Evolutionary conservation across 2,329 filamentous ascomycete species (phyloP).

Genomic region (Colletotrichum endophyticum): DNA sequence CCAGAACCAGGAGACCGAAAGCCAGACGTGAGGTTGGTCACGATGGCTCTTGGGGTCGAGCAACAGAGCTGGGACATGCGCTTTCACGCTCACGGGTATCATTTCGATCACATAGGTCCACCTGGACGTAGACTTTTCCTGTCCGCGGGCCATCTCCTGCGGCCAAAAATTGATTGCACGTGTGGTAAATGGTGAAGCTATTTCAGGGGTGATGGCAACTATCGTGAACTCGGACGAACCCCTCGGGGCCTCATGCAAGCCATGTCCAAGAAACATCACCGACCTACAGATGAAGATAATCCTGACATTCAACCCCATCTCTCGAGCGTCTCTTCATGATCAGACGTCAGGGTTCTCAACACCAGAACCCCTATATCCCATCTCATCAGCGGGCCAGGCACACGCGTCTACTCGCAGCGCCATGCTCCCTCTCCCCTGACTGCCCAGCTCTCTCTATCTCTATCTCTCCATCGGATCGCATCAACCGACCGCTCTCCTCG

Average conservation of each 20-base stretch:
- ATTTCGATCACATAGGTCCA: not conserved
- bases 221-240: not conserved
- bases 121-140: not conserved
- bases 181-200: not conserved
- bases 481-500: not conserved
- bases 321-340: not conserved
- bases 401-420: not conserved
- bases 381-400: not conserved
- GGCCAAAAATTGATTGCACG: not conserved
- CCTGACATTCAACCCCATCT: accelerated
- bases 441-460: too few relatives aligned
- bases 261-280: not conserved
- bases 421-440: too few relatives aligned
- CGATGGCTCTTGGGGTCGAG: not conserved
- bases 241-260: not conserved
- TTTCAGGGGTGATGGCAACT: not conserved
- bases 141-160: too few relatives aligned
- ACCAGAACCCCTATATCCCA: not conserved
- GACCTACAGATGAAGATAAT: not conserved
- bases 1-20: not conserved
- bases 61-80: not conserved
- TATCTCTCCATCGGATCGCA: not conserved
- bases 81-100: not conserved
- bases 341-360: not conserved
- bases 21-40: not conserved